Conservation (phyloP, 768 basidiomycete species). For the Suillus tomentosus region DNA sequence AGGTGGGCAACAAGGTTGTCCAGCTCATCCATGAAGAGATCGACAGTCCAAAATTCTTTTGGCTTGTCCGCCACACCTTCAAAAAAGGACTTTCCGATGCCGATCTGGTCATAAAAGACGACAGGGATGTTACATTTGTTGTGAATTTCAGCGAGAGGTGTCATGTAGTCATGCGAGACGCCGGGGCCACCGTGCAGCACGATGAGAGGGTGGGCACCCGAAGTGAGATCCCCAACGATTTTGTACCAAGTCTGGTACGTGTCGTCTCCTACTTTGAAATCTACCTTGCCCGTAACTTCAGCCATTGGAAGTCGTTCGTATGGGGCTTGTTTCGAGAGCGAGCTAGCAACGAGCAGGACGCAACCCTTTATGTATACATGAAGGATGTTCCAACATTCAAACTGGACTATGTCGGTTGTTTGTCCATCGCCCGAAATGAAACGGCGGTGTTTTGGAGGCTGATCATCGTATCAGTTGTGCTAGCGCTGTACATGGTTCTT, state of each 20-base stretch:
- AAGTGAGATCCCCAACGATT: conserved; percentile 44
- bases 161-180: conserved; percentile 41
- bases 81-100: conserved; percentile 40
- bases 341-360: no score
- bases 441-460: no score
- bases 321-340: no score
- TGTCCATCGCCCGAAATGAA: no score
- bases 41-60: conserved; percentile 39
- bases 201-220: conserved; percentile 44
- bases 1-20: conserved; percentile 44
- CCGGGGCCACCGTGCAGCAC: conserved; percentile 59
- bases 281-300: no score
- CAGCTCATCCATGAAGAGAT: conserved; percentile 54
- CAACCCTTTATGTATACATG: no score
- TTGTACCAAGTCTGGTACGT: conserved; percentile 53
- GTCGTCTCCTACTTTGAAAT: conserved; percentile 2
- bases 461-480: no score
- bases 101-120: conserved; percentile 49
- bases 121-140: conserved; percentile 30
- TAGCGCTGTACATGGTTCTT: no score
- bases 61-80: conserved; percentile 32
- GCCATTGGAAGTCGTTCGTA: no score
- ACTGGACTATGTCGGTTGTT: no score
- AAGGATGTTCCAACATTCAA: no score
- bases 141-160: conserved; percentile 30